Conservation (phyloP, 805 yeast species). For the Yamadazyma sp. region DNA sequence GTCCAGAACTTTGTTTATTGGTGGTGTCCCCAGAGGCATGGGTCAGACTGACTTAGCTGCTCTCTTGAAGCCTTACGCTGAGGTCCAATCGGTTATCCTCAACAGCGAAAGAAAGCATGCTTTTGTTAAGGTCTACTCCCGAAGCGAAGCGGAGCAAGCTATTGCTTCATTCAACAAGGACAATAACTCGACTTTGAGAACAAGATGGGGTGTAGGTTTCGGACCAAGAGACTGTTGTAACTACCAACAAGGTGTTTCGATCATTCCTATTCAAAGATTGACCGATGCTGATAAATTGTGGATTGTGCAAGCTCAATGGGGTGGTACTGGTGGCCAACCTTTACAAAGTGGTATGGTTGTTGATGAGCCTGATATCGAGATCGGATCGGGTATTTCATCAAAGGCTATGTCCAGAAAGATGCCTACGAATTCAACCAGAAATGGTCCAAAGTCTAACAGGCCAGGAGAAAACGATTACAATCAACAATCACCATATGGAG, state of each 20-base stretch:
- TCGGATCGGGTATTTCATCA: conserved; percentile 90
- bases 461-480: conserved; percentile 48
- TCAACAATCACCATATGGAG: conserved; percentile 2
- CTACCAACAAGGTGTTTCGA: conserved; percentile 84
- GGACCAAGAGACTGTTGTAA: conserved; percentile 99
- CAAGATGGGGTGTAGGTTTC: conserved; percentile 98
- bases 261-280: conserved; percentile 81
- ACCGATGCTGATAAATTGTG: conserved; percentile 94
- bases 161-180: conserved; percentile 70
- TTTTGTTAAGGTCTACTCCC: conserved; percentile 88
- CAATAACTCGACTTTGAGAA: conserved; percentile 65
- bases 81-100: conserved; percentile 85
- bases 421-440: conserved; percentile 86
- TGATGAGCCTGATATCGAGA: conserved; percentile 97
- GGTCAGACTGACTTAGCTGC: conserved; percentile 69
- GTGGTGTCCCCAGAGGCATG: conserved; percentile 87
- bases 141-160: conserved; percentile 87
- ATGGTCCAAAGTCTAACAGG: conserved; percentile 73
- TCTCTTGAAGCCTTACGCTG: conserved; percentile 80
- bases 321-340: conserved; percentile 92
- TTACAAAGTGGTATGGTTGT: conserved; percentile 75
- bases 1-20: conserved; percentile 89
- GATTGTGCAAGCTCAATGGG: conserved; percentile 91
- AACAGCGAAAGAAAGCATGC: conserved; percentile 93
- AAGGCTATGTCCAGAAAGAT: conserved; percentile 87